Base-by-base conservation (phyloP, 208 protist species). In the Leishmania tarentolae region DNA sequence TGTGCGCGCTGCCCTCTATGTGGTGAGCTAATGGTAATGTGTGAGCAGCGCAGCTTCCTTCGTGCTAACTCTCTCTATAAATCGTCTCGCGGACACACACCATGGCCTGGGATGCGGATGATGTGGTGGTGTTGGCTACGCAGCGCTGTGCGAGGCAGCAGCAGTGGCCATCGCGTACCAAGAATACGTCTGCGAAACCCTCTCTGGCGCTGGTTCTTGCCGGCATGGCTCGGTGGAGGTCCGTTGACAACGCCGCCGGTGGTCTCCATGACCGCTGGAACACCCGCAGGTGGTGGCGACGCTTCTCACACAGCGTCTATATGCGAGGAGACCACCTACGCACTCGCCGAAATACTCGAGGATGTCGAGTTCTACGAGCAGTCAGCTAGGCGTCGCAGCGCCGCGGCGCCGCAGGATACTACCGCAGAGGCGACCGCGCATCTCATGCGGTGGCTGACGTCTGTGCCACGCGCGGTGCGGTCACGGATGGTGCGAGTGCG, bases 1-100 rank as follows among this genome's bases (percentile, higher is more conserved):
- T 88, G 78, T 79, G 75, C 85, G 52, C 88, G 87, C 56, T 94
- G 89, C 69, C 91, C 91, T 28, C 79, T 94, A 5, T 94, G 91
- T 71, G 86, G 87, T 5, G 86, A 91, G 78, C 74, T 90, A 68
- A 86, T 89, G 75, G 80, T 81, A 72, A 44, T 72, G 46, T 78
- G 47, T 50, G 79, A 83, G 69, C 78, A 69, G 50, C 80, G 66
- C 80, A 56, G 70, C 77, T 47, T 77, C 76, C 19, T 75, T 31
- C 80, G 81, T 65, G 69, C 78, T 11, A 69, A 52, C 31, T 70
- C 80, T 40, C 50, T 76, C 35, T 76, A 80, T 50, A 52, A 70
- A 28, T 75, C 42, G 28, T 65, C 75, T 9, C 81, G 81, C 8
- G 59, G 75, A 0, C 53, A 57, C 8, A 53, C 71, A 9, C 61